These are phyloP conservation scores for Saksenaea vasiformis DNA, from an alignment of 371 early-diverging fungal species.

Conservation along the genomic window DNA sequence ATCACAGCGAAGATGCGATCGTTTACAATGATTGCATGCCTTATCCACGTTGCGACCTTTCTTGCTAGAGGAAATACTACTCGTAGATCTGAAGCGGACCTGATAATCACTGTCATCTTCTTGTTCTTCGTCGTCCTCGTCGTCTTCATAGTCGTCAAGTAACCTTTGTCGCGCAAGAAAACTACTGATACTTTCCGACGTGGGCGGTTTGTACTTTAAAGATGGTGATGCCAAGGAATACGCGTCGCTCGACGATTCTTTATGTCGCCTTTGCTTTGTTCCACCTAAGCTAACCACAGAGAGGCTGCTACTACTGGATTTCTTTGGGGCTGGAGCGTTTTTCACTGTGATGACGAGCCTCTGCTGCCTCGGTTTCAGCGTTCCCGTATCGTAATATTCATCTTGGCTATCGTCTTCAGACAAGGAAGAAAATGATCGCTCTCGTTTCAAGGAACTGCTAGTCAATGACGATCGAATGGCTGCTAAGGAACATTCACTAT, in stretches of 20 bases:
- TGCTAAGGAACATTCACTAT: background rate
- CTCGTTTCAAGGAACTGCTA: background rate
- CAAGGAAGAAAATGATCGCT: background rate
- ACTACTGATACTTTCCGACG: constrained; percentile 13
- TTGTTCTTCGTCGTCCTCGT: constrained; percentile 10
- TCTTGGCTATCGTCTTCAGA: background rate
- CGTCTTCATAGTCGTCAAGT: constrained; percentile 8
- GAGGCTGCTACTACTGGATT: background rate
- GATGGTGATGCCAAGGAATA: background rate
- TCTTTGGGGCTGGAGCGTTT: background rate
- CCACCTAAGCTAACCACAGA: background rate
- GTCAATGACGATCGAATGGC: background rate
- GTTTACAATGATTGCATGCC: constrained; percentile 53
- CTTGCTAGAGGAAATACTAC: background rate
- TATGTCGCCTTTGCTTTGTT: background rate
- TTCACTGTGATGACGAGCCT: background rate
- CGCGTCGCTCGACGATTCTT: background rate
- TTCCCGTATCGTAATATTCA: background rate
- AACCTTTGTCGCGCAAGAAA: constrained; percentile 19
- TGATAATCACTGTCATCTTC: background rate
- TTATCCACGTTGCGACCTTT: constrained; percentile 50
- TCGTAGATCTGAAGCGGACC: background rate
- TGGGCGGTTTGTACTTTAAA: background rate
- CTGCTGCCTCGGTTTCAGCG: background rate
- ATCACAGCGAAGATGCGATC: constrained; percentile 51